phyloP scores from a whole-genome alignment of 208 protist genomes.

The Leishmania mexicana region DNA sequence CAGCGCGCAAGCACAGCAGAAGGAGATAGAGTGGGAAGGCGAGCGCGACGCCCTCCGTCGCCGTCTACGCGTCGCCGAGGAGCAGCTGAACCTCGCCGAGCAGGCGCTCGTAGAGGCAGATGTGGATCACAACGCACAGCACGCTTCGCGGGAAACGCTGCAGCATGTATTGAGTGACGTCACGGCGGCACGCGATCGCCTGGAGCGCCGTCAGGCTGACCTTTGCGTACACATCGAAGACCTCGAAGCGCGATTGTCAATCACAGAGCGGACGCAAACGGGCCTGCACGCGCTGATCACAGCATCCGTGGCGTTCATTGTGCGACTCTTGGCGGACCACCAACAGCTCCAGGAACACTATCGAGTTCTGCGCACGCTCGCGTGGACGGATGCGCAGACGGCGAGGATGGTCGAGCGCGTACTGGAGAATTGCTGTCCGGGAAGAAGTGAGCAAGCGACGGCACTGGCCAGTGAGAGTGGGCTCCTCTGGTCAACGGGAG shows the following conservation, averaged over 20 bases:
- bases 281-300: slow-evolving; percentile 17
- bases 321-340: neutral
- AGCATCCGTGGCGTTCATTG: neutral
- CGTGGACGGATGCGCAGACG: neutral
- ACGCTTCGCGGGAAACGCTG: slow-evolving; percentile 4
- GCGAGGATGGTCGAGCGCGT: neutral
- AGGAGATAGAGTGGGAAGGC: neutral
- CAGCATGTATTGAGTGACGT: slow-evolving; percentile 5
- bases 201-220: slow-evolving; percentile 17
- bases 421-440: neutral
- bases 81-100: neutral
- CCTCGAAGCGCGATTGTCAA: slow-evolving; percentile 13
- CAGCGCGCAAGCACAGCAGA: slow-evolving; percentile 6
- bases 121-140: slow-evolving; percentile 1
- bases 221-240: slow-evolving; percentile 27
- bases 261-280: slow-evolving; percentile 2
- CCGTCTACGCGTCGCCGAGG: neutral
- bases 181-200: neutral
- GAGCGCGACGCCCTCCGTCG: slow-evolving; percentile 20
- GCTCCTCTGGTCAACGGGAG: neutral
- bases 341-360: slow-evolving; percentile 17
- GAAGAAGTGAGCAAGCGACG: neutral
- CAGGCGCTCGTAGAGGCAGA: slow-evolving; percentile 16
- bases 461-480: neutral
- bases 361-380: neutral